Conservation (phyloP, 1,139 yeast species). For the Pichiaceae sp. region DNA sequence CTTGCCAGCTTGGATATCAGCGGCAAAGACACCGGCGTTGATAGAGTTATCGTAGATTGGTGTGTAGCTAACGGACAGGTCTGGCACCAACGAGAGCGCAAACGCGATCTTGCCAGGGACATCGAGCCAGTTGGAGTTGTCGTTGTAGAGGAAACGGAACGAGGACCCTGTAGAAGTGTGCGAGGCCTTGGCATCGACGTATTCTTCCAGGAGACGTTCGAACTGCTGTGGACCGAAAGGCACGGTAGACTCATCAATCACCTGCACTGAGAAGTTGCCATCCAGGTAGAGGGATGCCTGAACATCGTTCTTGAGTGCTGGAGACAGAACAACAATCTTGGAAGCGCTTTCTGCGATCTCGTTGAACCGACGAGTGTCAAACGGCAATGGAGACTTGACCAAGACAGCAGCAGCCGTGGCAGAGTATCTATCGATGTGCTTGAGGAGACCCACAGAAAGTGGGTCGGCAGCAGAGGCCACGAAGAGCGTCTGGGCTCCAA, state of each 20-base stretch:
- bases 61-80: constrained; percentile 45
- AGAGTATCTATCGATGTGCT: constrained; percentile 31
- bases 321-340: constrained; percentile 43
- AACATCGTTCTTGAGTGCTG: constrained; percentile 62
- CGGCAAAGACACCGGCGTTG: constrained; percentile 71
- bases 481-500: constrained; percentile 55
- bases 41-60: constrained; percentile 63
- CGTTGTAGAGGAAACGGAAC: constrained; percentile 62
- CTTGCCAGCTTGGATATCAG: constrained; percentile 50
- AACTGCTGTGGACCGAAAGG: constrained; percentile 34
- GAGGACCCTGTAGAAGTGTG: constrained; percentile 22
- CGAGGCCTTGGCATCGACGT: constrained; percentile 26
- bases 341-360: constrained; percentile 51
- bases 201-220: constrained; percentile 32
- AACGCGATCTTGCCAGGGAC: constrained; percentile 65
- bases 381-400: constrained; percentile 74
- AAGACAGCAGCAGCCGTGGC: constrained; percentile 53
- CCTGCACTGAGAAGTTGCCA: constrained; percentile 29
- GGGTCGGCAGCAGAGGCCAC: constrained; percentile 74
- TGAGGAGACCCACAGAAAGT: constrained; percentile 39
- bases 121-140: constrained; percentile 44
- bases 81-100: constrained; percentile 59
- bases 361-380: constrained; percentile 54
- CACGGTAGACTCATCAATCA: constrained; percentile 42
- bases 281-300: constrained; percentile 61